Base-by-base conservation (phyloP, 1,284 basidiomycete species). In the Sporisorium sorghi region DNA sequence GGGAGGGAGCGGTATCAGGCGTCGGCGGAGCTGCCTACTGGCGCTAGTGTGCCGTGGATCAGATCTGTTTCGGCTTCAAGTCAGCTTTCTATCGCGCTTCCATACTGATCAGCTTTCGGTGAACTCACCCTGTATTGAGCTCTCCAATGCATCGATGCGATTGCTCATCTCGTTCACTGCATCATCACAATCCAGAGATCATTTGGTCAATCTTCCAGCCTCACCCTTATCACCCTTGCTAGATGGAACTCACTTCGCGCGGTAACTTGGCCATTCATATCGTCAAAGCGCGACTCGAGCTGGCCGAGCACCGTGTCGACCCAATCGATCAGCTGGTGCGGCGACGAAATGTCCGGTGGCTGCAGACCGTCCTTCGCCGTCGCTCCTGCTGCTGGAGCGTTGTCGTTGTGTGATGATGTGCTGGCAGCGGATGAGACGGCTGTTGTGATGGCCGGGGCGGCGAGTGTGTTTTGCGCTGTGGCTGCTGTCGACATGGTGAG, bases 291-390 rank as follows among this genome's bases (percentile, higher is more conserved):
- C n/a, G 58, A 58, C 56, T 83, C 81, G 26, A 84, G 71, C 44
- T 80, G 73, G 28, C 68, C 51, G 5, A 83, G 58, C 5, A 83
- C 70, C 15, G 70, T 75, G 28, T 84, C 82, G 17, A 84, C 81
- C 82, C 82, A 84, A 39, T 84, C 81, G 39, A 78, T 73, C n/a
- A 84, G 64, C 54, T 83, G 81, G 49, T 83, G 80, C 23, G 82
- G 77, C 1, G 73, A 71, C 1, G 78, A 77, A 23, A 81, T 77
- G 37, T 79, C 74, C 24, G 65, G 43, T 52, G 63, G 37, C 19
- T 39, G 40, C 33, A 60, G 43, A 6, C 21, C 26, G 14, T 49
- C 46, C 15, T 30, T 32, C 28, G 42, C 26, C 26, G 49, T 32
- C 28, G 42, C 26, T 23, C 44, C 21, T 35, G 49, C 19, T 43